Conservation (phyloP, 805 yeast species). For the Metschnikowia hibisci region DNA sequence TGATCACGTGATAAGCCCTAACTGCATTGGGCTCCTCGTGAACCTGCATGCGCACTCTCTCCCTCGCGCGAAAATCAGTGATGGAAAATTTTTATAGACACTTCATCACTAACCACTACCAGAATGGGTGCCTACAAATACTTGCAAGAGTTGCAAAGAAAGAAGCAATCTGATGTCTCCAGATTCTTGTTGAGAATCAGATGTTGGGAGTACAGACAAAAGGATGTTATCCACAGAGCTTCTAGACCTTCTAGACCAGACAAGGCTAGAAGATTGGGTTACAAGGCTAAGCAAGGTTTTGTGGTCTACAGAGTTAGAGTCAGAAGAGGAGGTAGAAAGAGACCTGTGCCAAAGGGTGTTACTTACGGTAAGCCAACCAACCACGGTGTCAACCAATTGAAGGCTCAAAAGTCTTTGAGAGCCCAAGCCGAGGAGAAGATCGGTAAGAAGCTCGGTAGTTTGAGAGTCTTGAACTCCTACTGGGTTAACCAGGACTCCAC, state of each 20-base stretch:
- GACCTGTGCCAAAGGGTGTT: slow-evolving; percentile 99
- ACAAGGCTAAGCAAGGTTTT: slow-evolving; percentile 99
- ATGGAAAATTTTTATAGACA: background rate
- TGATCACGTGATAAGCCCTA: slow-evolving; percentile 4
- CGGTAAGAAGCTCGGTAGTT: slow-evolving; percentile 97
- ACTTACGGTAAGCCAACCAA: slow-evolving; percentile 99
- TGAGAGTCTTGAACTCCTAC: slow-evolving; percentile 99
- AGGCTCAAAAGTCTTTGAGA: slow-evolving; percentile 97
- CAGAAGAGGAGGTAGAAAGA: slow-evolving; percentile 99
- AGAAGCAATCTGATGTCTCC: slow-evolving; percentile 99
- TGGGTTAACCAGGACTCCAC: slow-evolving; percentile 99
- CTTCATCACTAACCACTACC: slow-evolving; percentile 5
- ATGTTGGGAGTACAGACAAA: slow-evolving; percentile 99
- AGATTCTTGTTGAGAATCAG: slow-evolving; percentile 99
- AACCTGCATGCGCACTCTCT: slow-evolving; percentile 1
- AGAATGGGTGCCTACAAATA: slow-evolving; percentile 99
- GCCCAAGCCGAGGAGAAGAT: slow-evolving; percentile 99
- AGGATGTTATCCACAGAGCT: slow-evolving; percentile 98
- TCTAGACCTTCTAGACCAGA: slow-evolving; percentile 99
- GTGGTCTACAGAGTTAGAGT: slow-evolving; percentile 98
- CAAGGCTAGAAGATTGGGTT: slow-evolving; percentile 99
- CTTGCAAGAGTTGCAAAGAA: slow-evolving; percentile 98
- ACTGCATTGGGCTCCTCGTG: background rate
- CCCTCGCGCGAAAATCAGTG: slow-evolving; percentile 2
- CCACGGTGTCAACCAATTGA: slow-evolving; percentile 99